Base-by-base conservation (phyloP, 306 rosid species). In the Crotalaria pallida region DNA sequence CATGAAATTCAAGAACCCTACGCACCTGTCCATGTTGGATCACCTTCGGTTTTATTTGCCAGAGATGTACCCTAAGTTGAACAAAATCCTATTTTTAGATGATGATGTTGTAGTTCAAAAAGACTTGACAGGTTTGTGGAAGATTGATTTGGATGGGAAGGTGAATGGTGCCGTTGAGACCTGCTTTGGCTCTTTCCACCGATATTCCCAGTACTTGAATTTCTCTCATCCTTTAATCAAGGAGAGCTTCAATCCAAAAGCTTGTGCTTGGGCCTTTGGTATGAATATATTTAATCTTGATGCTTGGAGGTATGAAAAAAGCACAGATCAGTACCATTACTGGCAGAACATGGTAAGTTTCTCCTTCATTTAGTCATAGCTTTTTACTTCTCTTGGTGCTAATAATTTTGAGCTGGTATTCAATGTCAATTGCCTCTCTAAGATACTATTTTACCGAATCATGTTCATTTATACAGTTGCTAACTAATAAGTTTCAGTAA, bases 81-180 rank as follows among this genome's bases (percentile, higher is more conserved):
- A 76, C 77, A 89, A 86, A 75, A 84, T 95, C 67, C 76, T 95
- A 48, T 84, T 91, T 15, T 68, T 95, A 83, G 99, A 95, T 47
- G 99, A 91, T 56, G 99, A 95, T 69, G 92, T 94, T 9, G 99
- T 91, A 78, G 97, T 94, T 77, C 99, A 94, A 76, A 94, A 91
- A 67, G 99, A 91, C 69, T 80, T 95, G 72, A 91, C 96, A 10
- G 88, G 91, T 40, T 85, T 95, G 71, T 95, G 99, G 99, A 88
- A 79, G 67, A 89, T 91, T 60, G 96, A 89, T 83, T 68, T 95
- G 81, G 99, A 91, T 40, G 99, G 96, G 67, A 91, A 83, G 83
- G 97, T 91, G 52, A 95, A 91, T 56, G 99, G 99, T 71, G 99
- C 99, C 8, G 96, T 95, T 29, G 97, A 95, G 92, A 86, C 88